A percentile compares a stretch with the other conserved stretches of the same genome.
phyloP scores from a whole-genome alignment of 225 moss, liverwort and hornwort genomes.

The Bryoerythrophyllum caledonicum region DNA sequence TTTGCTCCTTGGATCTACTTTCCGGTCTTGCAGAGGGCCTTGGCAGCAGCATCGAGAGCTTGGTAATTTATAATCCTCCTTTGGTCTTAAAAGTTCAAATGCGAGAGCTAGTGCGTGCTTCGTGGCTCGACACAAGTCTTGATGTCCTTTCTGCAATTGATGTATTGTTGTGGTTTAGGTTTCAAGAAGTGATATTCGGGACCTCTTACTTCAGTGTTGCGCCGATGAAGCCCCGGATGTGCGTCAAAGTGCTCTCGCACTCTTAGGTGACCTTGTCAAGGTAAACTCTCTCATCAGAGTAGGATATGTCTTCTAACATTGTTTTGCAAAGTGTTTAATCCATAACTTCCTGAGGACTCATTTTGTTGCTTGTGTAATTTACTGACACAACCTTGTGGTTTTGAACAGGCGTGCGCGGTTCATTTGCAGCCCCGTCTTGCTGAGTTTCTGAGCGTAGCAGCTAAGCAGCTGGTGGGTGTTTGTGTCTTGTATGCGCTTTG shows the following conservation, averaged over 20 bases:
- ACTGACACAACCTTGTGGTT: constrained; percentile 4
- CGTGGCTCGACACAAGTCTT: neutral
- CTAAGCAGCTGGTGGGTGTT: constrained; percentile 76
- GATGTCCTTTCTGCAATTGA: neutral
- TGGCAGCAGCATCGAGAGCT: constrained; percentile 78
- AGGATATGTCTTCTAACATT: neutral
- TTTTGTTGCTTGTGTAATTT: neutral
- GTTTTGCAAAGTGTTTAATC: neutral
- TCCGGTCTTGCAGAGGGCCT: constrained; percentile 92
- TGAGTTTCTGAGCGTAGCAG: constrained; percentile 73
- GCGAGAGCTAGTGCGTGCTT: neutral
- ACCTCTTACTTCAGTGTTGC: constrained; percentile 82
- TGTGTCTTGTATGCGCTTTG: constrained; percentile 7
- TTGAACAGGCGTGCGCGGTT: constrained; percentile 68
- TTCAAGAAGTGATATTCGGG: constrained; percentile 75
- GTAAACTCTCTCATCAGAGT: constrained; percentile 22
- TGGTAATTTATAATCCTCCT: constrained; percentile 41
- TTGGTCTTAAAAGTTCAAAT: neutral
- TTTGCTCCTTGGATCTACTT: constrained; percentile 83
- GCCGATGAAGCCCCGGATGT: constrained; percentile 86
- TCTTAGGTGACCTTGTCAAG: constrained; percentile 84
- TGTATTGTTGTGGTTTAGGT: constrained; percentile 42
- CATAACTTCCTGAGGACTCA: neutral
- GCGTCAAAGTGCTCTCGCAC: constrained; percentile 83
- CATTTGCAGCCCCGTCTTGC: constrained; percentile 82